Base-by-base conservation (phyloP, 2,329 filamentous ascomycete species). In the Ciborinia camelliae region DNA sequence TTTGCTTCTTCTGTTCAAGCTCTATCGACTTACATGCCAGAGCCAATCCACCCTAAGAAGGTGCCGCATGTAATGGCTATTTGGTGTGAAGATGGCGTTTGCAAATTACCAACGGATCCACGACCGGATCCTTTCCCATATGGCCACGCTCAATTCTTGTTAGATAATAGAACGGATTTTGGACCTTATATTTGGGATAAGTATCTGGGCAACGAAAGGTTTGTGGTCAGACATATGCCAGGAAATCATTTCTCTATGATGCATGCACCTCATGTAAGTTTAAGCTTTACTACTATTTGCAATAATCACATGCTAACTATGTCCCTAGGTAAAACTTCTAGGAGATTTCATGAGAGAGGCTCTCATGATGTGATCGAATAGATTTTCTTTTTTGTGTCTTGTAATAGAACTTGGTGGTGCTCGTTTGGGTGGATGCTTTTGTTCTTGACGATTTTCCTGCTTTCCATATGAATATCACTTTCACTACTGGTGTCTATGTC, bases 211-310 rank as follows among this genome's bases (percentile, higher is more conserved):
- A 60, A 61, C 48, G 39, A 61, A 37, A 64, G 45, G 3, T 61
- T 90, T 77, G 79, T 80, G 57, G 87, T 83, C 68, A 62, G 51
- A 20, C 68, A 54, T 43, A 66, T 66, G 20, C 28, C 43, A 18
- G 69, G 68, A 39, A 71, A 69, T 61, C 70, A 71, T 62, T 71
- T 71, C 47, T 66, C 70, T 23, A 70, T 71, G 66, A 71, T 71
- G 65, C 68, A 70, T 50, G 60, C 66, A 45, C 62, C 62, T 37
- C 47, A 63, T 68, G 80, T 81, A 76, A 78, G 78, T 70, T 59
- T 2, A 28, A 26, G 18, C 41, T 32, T 15, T 18, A 30, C 26
- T 32, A 8, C n/a, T 9, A 1, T 32, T 8, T 14, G 14, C 32
- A 28, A 20, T 28, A 20, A 4, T 32, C 6, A 35, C n/a, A 8